phyloP scores from a whole-genome alignment of 106 monocot genomes.

The Acorus calamus region DNA sequence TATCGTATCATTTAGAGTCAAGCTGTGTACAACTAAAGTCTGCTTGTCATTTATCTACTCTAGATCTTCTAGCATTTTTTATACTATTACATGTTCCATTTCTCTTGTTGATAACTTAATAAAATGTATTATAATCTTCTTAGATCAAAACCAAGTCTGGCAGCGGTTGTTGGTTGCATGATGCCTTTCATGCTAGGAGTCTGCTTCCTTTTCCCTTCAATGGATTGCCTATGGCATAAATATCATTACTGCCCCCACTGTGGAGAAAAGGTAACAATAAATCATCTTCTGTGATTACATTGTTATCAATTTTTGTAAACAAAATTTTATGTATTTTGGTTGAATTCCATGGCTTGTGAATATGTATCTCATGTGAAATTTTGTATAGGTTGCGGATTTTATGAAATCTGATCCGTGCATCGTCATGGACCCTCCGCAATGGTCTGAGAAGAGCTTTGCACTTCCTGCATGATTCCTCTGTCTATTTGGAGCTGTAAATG shows the following conservation, averaged over 20 bases:
- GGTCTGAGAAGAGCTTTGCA: constrained; percentile 67
- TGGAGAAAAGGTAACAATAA: constrained; percentile 50
- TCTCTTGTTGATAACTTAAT: background rate
- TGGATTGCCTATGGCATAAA: constrained; percentile 97
- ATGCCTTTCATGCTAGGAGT: constrained; percentile 88
- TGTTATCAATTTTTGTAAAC: background rate
- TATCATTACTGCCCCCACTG: constrained; percentile 90
- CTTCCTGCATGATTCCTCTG: constrained; percentile 35
- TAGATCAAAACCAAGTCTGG: constrained; percentile 84
- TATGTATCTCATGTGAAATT: too few relatives aligned
- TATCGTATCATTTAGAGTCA: too few relatives aligned
- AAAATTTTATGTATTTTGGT: too few relatives aligned
- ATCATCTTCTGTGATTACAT: background rate
- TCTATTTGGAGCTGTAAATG: constrained; percentile 6
- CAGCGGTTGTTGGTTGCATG: constrained; percentile 87
- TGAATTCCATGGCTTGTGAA: too few relatives aligned
- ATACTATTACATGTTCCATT: background rate
- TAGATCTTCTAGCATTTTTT: background rate
- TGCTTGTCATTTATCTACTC: background rate
- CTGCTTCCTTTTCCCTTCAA: constrained; percentile 89
- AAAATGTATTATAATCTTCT: background rate
- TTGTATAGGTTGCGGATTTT: constrained; percentile 59
- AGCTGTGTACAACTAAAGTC: too few relatives aligned
- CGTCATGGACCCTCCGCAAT: constrained; percentile 49
- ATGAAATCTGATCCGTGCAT: constrained; percentile 79